Percentiles rank a stretch among this genome's conserved stretches.
phyloP scores from a whole-genome alignment of 129 eudicot species.

The Pseudognaphalium luteoalbum region DNA sequence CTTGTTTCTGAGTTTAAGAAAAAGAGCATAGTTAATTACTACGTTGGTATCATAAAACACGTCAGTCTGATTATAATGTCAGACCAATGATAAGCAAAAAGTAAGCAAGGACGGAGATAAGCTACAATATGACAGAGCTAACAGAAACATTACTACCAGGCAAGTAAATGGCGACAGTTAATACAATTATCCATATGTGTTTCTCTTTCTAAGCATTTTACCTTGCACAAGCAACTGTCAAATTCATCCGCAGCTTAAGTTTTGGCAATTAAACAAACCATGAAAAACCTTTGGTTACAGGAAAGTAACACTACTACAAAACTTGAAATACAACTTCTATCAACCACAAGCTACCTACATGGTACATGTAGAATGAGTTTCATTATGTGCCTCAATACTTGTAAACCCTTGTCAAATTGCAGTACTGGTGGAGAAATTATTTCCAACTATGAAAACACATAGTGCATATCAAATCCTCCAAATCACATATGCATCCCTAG shows the following conservation, averaged over 20 bases:
- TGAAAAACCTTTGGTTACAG: not conserved
- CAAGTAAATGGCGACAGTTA: conserved; percentile 1
- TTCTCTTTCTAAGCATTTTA: conserved; percentile 4
- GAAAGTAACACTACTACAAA: not conserved
- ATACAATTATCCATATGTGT: not conserved
- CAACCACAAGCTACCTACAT: not conserved
- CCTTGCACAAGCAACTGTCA: conserved; percentile 8
- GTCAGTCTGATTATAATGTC: not conserved
- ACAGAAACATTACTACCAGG: conserved; percentile 4
- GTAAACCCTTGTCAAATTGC: not conserved
- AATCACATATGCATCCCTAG: too few species aligned
- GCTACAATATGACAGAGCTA: conserved; percentile 10
- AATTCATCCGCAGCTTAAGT: conserved; percentile 14
- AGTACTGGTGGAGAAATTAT: not conserved
- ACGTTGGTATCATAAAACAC: conserved; percentile 12
- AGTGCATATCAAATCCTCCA: too few species aligned
- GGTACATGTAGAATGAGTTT: not conserved
- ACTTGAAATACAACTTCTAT: not conserved
- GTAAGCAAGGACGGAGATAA: conserved; percentile 12
- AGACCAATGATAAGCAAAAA: conserved; percentile 5
- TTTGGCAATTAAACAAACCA: not conserved
- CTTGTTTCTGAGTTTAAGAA: conserved; percentile 67
- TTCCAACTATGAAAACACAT: conserved; percentile 2
- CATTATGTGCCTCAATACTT: not conserved
- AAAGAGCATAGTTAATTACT: conserved; percentile 1